These are phyloP conservation scores for Salvia miltiorrhiza DNA, from an alignment of 257 asterid genomes.

Conservation along the genomic window DNA sequence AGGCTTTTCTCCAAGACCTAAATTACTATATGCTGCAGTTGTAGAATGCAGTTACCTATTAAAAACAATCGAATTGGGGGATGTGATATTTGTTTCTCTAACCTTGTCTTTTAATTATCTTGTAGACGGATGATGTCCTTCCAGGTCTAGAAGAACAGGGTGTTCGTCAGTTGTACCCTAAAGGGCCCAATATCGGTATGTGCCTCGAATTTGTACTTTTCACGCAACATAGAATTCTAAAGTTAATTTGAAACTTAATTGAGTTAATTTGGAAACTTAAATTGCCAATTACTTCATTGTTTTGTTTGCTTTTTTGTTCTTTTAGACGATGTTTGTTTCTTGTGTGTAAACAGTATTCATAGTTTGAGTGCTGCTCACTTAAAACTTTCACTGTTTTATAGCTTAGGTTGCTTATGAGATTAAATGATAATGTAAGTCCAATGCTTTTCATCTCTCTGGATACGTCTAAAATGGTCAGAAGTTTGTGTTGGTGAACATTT, in stretches of 20 bases:
- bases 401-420: neutral
- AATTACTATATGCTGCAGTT: neutral
- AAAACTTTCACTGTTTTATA: neutral
- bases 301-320: slow-evolving; percentile 1
- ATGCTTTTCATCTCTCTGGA: neutral
- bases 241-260: neutral
- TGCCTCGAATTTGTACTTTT: neutral
- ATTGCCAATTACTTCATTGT: neutral
- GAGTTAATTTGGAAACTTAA: slow-evolving; percentile 6
- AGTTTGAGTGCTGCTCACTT: neutral
- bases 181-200: slow-evolving; percentile 79
- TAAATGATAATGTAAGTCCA: neutral
- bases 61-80: neutral
- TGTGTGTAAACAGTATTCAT: neutral
- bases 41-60: neutral
- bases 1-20: neutral
- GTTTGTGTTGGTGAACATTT: neutral
- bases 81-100: slow-evolving; percentile 3
- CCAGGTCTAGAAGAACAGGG: slow-evolving; percentile 97
- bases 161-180: slow-evolving; percentile 86
- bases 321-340: neutral
- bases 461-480: neutral
- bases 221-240: neutral
- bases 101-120: slow-evolving; percentile 10
- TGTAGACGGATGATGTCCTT: slow-evolving; percentile 88